These are phyloP conservation scores for Serendipita indica DNA, from an alignment of 768 basidiomycete genomes.

Conservation along the genomic window DNA sequence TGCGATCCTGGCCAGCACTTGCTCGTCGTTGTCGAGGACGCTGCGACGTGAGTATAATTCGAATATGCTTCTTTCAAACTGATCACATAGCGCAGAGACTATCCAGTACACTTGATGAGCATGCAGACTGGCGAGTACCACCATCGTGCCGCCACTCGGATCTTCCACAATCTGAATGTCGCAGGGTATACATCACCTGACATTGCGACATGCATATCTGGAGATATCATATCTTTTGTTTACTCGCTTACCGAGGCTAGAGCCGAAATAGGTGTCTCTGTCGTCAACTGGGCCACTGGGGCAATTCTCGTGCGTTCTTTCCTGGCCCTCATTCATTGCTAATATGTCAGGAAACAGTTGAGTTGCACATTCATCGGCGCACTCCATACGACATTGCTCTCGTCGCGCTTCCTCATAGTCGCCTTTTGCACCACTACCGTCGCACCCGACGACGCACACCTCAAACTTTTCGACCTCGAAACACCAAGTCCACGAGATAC, in stretches of 20 bases:
- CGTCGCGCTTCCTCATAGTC: not conserved
- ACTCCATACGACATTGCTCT: not conserved
- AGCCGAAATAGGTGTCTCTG: not conserved
- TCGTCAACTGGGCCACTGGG: not conserved
- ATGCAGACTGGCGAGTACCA: slow-evolving; percentile 3
- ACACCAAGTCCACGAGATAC: not conserved
- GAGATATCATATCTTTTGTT: not conserved
- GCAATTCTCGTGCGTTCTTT: not conserved
- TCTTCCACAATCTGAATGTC: not conserved
- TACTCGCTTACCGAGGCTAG: not conserved
- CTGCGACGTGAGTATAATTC: not conserved
- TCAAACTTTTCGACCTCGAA: not conserved
- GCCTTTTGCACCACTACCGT: not conserved
- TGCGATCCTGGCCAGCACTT: not conserved
- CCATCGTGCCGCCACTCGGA: not conserved
- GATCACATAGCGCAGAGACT: not conserved
- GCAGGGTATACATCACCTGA: not conserved
- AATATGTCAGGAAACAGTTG: too few relatives aligned
- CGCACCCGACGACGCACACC: not conserved
- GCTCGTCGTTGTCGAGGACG: not conserved
- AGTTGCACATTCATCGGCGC: too few relatives aligned
- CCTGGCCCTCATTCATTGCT: too few relatives aligned
- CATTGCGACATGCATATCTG: not conserved
- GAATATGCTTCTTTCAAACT: not conserved
- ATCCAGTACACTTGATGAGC: not conserved